A percentile compares a stretch with the other conserved stretches of the same genome.
These are phyloP conservation scores for Pyricularia grisea DNA, from an alignment of 2,329 filamentous ascomycete genomes.

Conservation along the genomic window DNA sequence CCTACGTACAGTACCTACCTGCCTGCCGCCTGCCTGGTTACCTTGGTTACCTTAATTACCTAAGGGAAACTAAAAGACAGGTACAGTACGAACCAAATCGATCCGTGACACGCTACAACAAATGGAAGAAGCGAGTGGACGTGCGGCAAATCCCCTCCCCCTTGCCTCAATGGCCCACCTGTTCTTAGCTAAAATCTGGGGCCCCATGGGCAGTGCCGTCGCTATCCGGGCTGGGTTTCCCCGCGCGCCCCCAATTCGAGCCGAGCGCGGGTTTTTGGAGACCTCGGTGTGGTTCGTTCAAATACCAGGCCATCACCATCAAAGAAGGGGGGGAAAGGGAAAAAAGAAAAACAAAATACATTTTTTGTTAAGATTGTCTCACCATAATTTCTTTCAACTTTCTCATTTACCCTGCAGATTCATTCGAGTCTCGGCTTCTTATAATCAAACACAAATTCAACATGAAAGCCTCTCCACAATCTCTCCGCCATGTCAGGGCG, in stretches of 20 bases:
- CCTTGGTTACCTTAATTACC: too few relatives aligned
- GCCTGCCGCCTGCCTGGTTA: too few relatives aligned
- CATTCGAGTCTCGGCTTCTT: not conserved
- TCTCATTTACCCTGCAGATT: not conserved
- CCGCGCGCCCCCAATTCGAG: not conserved
- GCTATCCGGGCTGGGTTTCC: slow-evolving; percentile 1
- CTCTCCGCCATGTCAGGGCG: slow-evolving; percentile 3
- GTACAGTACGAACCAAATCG: too few relatives aligned
- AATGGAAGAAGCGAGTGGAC: not conserved
- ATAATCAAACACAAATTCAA: not conserved
- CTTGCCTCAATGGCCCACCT: not conserved
- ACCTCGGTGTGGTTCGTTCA: not conserved
- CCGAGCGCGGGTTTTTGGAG: not conserved
- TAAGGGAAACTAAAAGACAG: too few relatives aligned
- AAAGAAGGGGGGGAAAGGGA: not conserved
- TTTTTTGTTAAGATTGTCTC: not conserved
- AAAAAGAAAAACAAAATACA: not conserved
- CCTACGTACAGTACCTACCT: too few relatives aligned
- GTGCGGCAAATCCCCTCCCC: not conserved
- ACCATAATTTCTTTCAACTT: not conserved
- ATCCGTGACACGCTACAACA: not conserved
- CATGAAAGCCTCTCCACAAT: not conserved
- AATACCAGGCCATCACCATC: not conserved
- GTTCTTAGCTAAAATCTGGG: not conserved
- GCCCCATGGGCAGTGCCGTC: not conserved